Base-by-base conservation (phyloP, 225 moss, liverwort and hornwort genomes). In the Anthoceros angustus region DNA sequence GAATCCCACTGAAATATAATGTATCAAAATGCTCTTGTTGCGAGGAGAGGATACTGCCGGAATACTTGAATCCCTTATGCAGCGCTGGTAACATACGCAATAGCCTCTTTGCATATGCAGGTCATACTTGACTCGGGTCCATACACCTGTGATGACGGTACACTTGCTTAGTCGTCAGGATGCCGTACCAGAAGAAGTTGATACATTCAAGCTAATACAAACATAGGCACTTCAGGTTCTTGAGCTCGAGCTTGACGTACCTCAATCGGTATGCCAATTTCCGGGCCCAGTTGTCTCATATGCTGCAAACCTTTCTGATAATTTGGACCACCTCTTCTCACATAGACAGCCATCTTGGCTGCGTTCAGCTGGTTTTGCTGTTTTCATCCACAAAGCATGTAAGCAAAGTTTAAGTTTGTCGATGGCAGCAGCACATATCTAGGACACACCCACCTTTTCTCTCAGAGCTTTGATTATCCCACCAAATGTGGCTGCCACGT, bases 121-220 rank as follows among this genome's bases (percentile, higher is more conserved):
- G 89, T 93, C 93, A 93, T 93, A 68, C 90, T 93, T 65, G 80
- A 87, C 70, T 89, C 89, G 18, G 93, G 93, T 40, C 93, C 93
- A 69, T 86, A 93, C 21, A 93, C 93, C 89, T 93, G 84, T 25
- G 38, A 42, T 61, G 42, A 23, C 24, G 40, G 42, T 5, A 42
- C 62, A 49, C 9, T 15, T 9, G 5, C 43, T 23, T 41, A 11
- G 18, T 25, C 16, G 16, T 42, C 41, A 41, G 12, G 12, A 42
- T 11, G 38, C 42, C 25, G 21, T 2, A 7, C 25, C 40, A 63
- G 3, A 2, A 11, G 16, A 25, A 10, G 14, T 23, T n/a, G 6
- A 18, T 43, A 42, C 43, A 63, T 6, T 32, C 64, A 10, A 42
- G 5, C 5, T 39, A 25, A 5, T 21, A 14, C 65, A 45, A 67